A percentile compares a stretch with the other conserved stretches of the same genome.
These are phyloP conservation scores for Hemisphaericaspora xylofermentans DNA, from an alignment of 1,139 yeast species.

Conservation along the genomic window DNA sequence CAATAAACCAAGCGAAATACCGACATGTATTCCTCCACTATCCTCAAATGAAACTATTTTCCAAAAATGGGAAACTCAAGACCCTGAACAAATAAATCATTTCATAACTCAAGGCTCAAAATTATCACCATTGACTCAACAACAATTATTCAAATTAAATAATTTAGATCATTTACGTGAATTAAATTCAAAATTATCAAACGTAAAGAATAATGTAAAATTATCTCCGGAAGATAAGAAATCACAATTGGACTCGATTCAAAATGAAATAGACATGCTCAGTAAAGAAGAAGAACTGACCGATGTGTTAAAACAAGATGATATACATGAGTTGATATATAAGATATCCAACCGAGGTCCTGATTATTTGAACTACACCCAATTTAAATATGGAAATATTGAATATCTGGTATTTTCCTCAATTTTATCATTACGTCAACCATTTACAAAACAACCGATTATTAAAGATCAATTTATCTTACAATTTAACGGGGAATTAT, in stretches of 20 bases:
- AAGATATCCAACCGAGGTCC: conserved; percentile 56
- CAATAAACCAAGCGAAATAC: conserved; percentile 1
- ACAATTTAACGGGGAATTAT: conserved; percentile 90
- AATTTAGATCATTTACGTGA: conserved; percentile 24
- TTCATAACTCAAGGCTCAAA: conserved; percentile 20
- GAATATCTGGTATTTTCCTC: conserved; percentile 54
- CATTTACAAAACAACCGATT: conserved; percentile 72
- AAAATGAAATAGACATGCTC: conserved; percentile 17
- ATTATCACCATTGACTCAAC: conserved; percentile 16
- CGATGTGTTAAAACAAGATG: conserved; percentile 2
- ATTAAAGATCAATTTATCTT: conserved; percentile 28
- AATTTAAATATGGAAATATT: conserved; percentile 13
- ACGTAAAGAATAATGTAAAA: conserved; percentile 32
- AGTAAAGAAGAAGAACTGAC: conserved; percentile 15
- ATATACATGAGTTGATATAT: conserved; percentile 29
- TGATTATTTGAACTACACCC: conserved; percentile 32
- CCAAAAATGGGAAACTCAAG: conserved; percentile 23
- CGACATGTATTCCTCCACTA: conserved; percentile 4
- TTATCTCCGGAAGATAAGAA: conserved; percentile 16
- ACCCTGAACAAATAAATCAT: conserved; percentile 13
- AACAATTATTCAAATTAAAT: conserved; percentile 27
- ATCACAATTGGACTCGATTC: conserved; percentile 15
- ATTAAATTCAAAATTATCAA: conserved; percentile 22
- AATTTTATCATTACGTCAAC: conserved; percentile 74
- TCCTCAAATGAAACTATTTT: not conserved